Percentiles rank a stretch among this genome's conserved stretches.
These are phyloP conservation scores for Cyclaneusma minus DNA, from an alignment of 2,329 filamentous ascomycete genomes.

Conservation along the genomic window DNA sequence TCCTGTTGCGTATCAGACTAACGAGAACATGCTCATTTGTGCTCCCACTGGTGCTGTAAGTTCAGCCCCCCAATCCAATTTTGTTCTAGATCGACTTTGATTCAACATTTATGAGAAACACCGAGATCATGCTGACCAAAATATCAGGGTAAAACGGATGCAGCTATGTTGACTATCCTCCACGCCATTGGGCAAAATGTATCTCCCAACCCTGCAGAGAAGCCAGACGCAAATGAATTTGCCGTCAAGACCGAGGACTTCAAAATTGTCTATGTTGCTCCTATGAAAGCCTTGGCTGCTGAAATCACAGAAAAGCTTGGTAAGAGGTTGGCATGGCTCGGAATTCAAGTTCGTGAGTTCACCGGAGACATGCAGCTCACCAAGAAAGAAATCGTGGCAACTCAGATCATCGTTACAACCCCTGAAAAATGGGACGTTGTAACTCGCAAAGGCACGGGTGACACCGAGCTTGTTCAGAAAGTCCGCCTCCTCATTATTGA, in stretches of 20 bases:
- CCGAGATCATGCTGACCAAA: slow-evolving; percentile 7
- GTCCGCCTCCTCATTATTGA: slow-evolving; percentile 93
- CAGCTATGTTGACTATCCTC: slow-evolving; percentile 89
- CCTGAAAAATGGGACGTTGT: slow-evolving; percentile 99
- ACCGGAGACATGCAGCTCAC: slow-evolving; percentile 99
- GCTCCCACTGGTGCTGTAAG: slow-evolving; percentile 80
- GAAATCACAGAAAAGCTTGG: slow-evolving; percentile 92
- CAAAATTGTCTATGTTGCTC: slow-evolving; percentile 97
- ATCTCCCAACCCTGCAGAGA: slow-evolving; percentile 62
- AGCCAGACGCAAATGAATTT: slow-evolving; percentile 61
- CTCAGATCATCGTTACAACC: slow-evolving; percentile 95
- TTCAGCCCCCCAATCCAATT: slow-evolving; percentile 8
- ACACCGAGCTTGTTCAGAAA: slow-evolving; percentile 95
- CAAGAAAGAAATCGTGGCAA: slow-evolving; percentile 87
- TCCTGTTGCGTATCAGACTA: slow-evolving; percentile 87
- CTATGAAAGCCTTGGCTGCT: slow-evolving; percentile 95
- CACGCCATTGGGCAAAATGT: slow-evolving; percentile 82
- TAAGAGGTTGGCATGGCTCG: slow-evolving; percentile 84
- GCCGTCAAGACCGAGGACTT: slow-evolving; percentile 74
- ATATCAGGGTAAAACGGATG: slow-evolving; percentile 77
- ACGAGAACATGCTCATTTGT: slow-evolving; percentile 97
- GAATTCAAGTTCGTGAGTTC: slow-evolving; percentile 79
- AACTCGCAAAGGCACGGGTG: slow-evolving; percentile 89
- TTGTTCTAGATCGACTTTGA: background rate
- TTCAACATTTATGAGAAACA: too few species aligned